Evolutionary conservation across 208 protist species (phyloP), one percentile per base, ranked within the genome.

Genomic region (Strigomonas galati): DNA sequence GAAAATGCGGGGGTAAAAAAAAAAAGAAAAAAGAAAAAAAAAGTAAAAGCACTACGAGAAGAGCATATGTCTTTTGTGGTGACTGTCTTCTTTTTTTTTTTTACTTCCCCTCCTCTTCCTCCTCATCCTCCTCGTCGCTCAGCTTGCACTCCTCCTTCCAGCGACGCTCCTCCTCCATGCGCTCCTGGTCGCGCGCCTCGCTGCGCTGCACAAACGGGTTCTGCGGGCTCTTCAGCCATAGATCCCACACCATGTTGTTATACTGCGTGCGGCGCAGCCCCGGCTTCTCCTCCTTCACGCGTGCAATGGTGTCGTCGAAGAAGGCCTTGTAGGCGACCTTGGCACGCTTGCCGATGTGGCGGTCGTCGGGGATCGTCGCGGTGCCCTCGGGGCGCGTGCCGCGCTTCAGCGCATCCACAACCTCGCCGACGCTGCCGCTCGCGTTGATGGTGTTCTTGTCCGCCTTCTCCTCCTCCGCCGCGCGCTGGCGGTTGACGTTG

Each of bases 161-260:
- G 9, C 75, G 74, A 4, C 87, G 83, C 72, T 96, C 79, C 58
- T 73, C 72, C 53, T 89, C 80, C 27, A 94, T 68, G 0, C 85
- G 74, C 44, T 89, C 82, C 21, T 67, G 71, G 6, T 82, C 81
- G 23, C 75, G 59, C 63, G 65, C 69, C 72, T 93, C 91, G 40
- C 30, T 87, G 61, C 91, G 87, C 75, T 85, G 76, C 56, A 93
- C 91, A 78, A 96, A 94, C 46, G 91, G 91, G 55, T 96, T 96
- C 28, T 60, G 52, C 14, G 82, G 70, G 60, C 70, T 82, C 79
- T 92, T 92, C 69, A 83, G 83, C 91, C 91, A 96, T 81, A 90
- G 84, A 63, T 92, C 84, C 87, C 91, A 96, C 6, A 96, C 66
- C 28, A 92, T 44, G 49, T 94, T 85, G 69, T 92, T 92, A 84